phyloP scores from a whole-genome alignment of 306 rosid genomes.

The Lithocarpus polystachyus region DNA sequence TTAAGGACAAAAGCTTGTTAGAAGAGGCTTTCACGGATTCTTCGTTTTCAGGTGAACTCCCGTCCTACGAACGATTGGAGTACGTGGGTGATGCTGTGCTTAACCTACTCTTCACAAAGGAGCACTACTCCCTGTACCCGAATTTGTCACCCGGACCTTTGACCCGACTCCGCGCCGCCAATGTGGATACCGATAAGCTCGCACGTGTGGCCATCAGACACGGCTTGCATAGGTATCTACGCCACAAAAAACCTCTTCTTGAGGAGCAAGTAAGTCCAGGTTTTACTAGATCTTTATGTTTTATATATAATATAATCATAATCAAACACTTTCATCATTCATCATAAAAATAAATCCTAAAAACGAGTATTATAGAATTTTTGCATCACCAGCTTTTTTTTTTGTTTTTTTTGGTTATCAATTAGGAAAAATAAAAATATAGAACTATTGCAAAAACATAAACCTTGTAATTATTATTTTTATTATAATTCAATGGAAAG shows the following conservation, averaged over 20 bases:
- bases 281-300: no score
- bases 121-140: constrained; percentile 42
- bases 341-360: no score
- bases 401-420: no score
- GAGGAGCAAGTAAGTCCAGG: constrained; percentile 32
- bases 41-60: background rate
- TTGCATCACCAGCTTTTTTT: no score
- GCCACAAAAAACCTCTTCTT: constrained; percentile 46
- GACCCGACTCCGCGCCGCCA: constrained; percentile 55
- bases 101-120: constrained; percentile 34
- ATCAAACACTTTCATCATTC: no score
- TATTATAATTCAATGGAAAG: no score
- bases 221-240: constrained; percentile 44
- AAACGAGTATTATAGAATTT: no score
- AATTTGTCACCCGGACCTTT: constrained; percentile 31
- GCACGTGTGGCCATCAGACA: constrained; percentile 56
- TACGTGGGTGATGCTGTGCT: constrained; percentile 56
- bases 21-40: constrained; percentile 59
- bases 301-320: no score
- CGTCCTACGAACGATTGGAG: constrained; percentile 43
- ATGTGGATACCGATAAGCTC: constrained; percentile 64
- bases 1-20: constrained; percentile 34
- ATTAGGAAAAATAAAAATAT: no score
- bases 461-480: no score
- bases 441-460: no score